Base-by-base conservation (phyloP, 495 filamentous ascomycete genomes). In the Ascobolus immersus region DNA sequence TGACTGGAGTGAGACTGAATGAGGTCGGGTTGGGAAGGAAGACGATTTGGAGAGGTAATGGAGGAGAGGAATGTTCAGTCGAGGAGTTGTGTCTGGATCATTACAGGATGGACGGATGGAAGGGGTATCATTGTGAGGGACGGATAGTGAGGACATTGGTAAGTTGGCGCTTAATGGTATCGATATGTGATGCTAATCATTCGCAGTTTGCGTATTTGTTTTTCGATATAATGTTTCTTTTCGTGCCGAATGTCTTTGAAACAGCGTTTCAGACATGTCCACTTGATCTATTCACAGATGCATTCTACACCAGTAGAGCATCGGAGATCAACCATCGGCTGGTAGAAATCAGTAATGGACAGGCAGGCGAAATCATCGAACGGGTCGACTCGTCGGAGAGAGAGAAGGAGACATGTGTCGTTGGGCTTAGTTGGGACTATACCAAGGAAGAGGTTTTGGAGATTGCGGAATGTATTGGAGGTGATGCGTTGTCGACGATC, bases 241-340 rank as follows among this genome's bases (percentile, higher is more conserved):
- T 90, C 53, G 63, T 93, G 18, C 82, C 86, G 15, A 92, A 92
- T 42, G 84, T 94, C 40, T 96, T 94, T 55, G 80, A 94, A 48
- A 96, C 84, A 3, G 61, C 73, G 4, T 96, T 73, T 50, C 86
- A 96, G 48, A 91, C 78, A 1, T 89, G 78, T 44, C 86, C 86
- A 1, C 58, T 96, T 10, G 86, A 96, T 48, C 60, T 96, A 5
- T 73, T 84, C 49, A 92, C 82, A 3, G 86, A 93, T 54, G 71
- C 78, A 12, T 96, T 96, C 59, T 94, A 79, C 46, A 69, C 77
- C 0, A 65, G 69, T 21, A 66, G 86, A 5, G 67, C 72, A 17
- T 77, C 71, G 4, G 82, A 91, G 54, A 90, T 94, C 47, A 89
- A 92, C 51, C 69, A 70, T 44, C 72, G 82, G 13, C 60, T 94